A percentile compares a stretch with the other conserved stretches of the same genome.
Evolutionary conservation across 805 yeast genomes (phyloP).

Genomic region (Cyberlindnera amylophila): DNA sequence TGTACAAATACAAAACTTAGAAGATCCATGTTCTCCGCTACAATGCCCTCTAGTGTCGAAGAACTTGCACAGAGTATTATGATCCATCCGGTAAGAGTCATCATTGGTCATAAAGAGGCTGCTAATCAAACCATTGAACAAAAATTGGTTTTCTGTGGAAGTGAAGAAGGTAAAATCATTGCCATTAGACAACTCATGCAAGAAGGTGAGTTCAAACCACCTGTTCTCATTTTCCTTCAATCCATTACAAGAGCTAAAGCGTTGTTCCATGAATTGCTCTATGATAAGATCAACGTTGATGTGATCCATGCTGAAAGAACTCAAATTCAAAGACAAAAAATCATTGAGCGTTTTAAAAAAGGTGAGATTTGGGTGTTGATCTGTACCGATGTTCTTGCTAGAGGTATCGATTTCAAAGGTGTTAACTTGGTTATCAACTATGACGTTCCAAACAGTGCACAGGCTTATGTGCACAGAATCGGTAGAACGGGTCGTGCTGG

Average conservation of each 20-base stretch:
- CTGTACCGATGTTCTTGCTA: constrained; percentile 91
- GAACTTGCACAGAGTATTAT: constrained; percentile 81
- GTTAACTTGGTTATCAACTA: constrained; percentile 92
- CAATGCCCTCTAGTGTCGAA: constrained; percentile 91
- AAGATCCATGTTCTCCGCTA: constrained; percentile 89
- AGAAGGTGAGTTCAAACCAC: constrained; percentile 85
- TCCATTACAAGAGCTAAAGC: constrained; percentile 94
- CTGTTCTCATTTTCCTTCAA: constrained; percentile 87
- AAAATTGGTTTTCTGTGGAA: constrained; percentile 79
- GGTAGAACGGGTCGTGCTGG: constrained; percentile 99
- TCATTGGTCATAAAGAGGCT: constrained; percentile 91
- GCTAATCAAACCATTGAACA: constrained; percentile 85
- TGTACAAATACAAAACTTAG: constrained; percentile 38
- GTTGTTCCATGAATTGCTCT: constrained; percentile 83
- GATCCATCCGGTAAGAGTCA: constrained; percentile 71
- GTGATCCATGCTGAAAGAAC: constrained; percentile 95
- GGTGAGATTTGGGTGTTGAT: constrained; percentile 96
- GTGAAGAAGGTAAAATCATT: constrained; percentile 90
- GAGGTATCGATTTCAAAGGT: constrained; percentile 97
- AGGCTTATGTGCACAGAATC: constrained; percentile 93
- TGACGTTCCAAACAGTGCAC: constrained; percentile 92
- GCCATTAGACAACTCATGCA: constrained; percentile 87
- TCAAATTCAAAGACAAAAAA: constrained; percentile 78
- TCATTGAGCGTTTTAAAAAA: constrained; percentile 75
- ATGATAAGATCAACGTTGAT: constrained; percentile 90